These are phyloP conservation scores for Phytomonas sp. DNA, from an alignment of 208 protist species.

Conservation along the genomic window DNA sequence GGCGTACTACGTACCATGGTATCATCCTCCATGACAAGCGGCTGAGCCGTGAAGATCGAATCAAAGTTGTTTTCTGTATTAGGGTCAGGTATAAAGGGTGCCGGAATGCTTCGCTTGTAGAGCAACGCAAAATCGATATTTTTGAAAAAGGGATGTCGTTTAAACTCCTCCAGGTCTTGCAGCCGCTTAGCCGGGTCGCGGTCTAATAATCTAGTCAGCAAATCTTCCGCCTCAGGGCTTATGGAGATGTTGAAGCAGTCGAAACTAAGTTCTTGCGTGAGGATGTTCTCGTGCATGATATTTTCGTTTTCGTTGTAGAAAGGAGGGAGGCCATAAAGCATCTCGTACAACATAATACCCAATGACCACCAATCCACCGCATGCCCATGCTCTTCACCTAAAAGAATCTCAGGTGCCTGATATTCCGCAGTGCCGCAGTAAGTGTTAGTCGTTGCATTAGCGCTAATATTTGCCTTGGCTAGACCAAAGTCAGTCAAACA, in stretches of 20 bases:
- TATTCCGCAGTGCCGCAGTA: constrained; percentile 90
- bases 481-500: constrained; percentile 89
- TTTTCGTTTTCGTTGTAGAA: constrained; percentile 89
- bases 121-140: constrained; percentile 69
- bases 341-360: constrained; percentile 95
- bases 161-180: constrained; percentile 74
- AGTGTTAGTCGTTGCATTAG: constrained; percentile 44
- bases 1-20: constrained; percentile 16
- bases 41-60: constrained; percentile 56
- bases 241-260: constrained; percentile 25
- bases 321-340: constrained; percentile 91
- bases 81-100: constrained; percentile 62
- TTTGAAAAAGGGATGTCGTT: constrained; percentile 77
- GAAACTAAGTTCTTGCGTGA: constrained; percentile 59
- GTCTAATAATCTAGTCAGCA: constrained; percentile 74
- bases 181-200: constrained; percentile 67
- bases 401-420: constrained; percentile 91
- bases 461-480: constrained; percentile 68
- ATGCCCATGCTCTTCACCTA: constrained; percentile 83
- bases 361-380: constrained; percentile 97
- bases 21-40: constrained; percentile 21
- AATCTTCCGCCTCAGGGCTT: constrained; percentile 54
- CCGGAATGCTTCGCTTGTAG: constrained; percentile 46
- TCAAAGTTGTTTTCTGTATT: constrained; percentile 76
- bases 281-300: constrained; percentile 79